Percentiles rank a stretch among this genome's conserved stretches.
Evolutionary conservation across 2,329 filamentous ascomycete genomes (phyloP).

Genomic region (Fusarium domesticum): DNA sequence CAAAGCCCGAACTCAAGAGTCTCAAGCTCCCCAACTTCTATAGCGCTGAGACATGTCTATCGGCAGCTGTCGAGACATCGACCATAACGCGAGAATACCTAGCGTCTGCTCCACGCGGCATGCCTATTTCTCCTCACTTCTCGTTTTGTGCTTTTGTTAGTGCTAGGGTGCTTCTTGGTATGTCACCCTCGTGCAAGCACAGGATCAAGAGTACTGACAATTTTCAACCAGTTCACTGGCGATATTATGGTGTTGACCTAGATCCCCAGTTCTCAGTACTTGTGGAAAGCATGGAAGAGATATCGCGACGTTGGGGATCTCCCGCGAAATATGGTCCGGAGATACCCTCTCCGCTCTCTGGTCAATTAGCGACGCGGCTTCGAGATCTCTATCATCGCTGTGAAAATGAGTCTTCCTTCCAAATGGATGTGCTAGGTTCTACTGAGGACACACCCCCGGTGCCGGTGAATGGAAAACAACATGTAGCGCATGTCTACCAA

Average conservation of each 20-base stretch:
- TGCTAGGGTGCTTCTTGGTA: constrained; percentile 37
- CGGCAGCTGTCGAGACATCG: constrained; percentile 43
- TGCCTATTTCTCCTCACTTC: constrained; percentile 32
- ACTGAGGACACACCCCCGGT: not conserved
- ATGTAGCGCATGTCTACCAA: not conserved
- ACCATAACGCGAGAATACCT: constrained; percentile 45
- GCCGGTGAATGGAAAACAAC: no score
- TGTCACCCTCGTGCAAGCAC: not conserved
- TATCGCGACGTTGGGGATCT: constrained; percentile 24
- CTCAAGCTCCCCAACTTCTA: constrained; percentile 39
- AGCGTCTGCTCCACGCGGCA: constrained; percentile 27
- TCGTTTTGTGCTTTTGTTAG: constrained; percentile 44
- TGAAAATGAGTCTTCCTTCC: no score
- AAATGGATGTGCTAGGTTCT: not conserved
- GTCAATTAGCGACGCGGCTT: constrained; percentile 3
- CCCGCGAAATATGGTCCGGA: not conserved
- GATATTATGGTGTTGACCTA: constrained; percentile 8
- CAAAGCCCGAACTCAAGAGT: constrained; percentile 28
- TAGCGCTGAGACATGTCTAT: constrained; percentile 46
- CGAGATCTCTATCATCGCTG: constrained; percentile 1
- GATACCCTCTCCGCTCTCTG: not conserved
- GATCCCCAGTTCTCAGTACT: constrained; percentile 25
- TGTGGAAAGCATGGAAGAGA: constrained; percentile 27
- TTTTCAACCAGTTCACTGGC: constrained; percentile 6
- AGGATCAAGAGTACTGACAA: not conserved